A percentile compares a stretch with the other conserved stretches of the same genome.
phyloP scores from a whole-genome alignment of 2,329 filamentous ascomycete genomes.

The Hymenoscyphus occultus region DNA sequence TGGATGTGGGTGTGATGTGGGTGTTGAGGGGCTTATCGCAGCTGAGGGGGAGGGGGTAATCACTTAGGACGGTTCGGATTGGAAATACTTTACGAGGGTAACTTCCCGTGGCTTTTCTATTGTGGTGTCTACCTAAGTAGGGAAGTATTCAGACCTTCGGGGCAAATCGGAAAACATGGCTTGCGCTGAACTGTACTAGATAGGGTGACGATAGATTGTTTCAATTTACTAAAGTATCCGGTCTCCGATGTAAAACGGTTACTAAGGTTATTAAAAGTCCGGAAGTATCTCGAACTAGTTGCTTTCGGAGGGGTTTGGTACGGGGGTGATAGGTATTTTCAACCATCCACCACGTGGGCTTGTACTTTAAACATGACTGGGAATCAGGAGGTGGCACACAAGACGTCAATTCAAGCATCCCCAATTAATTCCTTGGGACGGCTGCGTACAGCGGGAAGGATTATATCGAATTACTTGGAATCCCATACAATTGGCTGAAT shows the following conservation, averaged over 20 bases:
- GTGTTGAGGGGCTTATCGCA: neutral
- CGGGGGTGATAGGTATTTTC: neutral
- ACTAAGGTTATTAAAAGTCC: too few species aligned
- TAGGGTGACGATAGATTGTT: too few species aligned
- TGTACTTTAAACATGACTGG: neutral
- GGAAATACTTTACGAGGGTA: neutral
- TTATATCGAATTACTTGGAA: constrained; percentile 2
- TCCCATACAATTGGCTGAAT: neutral
- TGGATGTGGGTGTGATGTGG: neutral
- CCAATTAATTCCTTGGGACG: neutral
- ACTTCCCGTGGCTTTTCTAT: neutral
- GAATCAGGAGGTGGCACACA: constrained; percentile 4
- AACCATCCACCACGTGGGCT: neutral
- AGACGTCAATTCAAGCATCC: neutral
- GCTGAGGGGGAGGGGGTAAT: neutral
- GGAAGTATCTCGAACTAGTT: neutral
- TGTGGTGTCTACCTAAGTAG: neutral
- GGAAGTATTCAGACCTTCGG: neutral
- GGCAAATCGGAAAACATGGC: neutral
- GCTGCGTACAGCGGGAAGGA: neutral
- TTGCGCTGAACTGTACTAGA: neutral
- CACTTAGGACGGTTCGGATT: neutral
- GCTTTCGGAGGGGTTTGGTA: constrained; percentile 1
- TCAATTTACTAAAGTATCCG: too few species aligned
- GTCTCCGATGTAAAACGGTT: too few species aligned